Evolutionary conservation across 768 basidiomycete genomes (phyloP).

Genomic region (Macrolepiota dolichaula): DNA sequence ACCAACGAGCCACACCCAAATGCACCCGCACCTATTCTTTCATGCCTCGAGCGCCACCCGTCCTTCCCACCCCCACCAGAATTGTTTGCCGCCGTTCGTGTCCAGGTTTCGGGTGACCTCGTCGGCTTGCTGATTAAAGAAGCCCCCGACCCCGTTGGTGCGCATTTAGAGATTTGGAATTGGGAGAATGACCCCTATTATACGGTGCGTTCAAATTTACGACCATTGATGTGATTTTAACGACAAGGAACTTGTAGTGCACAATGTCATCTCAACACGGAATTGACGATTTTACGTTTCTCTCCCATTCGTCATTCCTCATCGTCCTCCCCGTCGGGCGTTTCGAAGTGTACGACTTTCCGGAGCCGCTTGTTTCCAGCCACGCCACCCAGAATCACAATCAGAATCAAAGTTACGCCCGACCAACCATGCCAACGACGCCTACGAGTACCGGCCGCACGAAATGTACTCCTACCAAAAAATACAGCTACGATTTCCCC

Average conservation of each 20-base stretch:
- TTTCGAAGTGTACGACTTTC: constrained; percentile 49
- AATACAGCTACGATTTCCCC: constrained; percentile 40
- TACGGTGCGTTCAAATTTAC: constrained; percentile 31
- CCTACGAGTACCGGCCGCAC: too few species aligned
- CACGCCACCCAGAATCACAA: too few species aligned
- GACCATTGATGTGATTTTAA: neutral
- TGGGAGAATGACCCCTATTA: constrained; percentile 37
- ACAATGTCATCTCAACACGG: constrained; percentile 35
- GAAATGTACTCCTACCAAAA: constrained; percentile 26
- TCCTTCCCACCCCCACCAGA: constrained; percentile 26
- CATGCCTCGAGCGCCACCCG: constrained; percentile 32
- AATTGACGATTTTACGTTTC: constrained; percentile 53
- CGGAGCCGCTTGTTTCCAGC: constrained; percentile 25
- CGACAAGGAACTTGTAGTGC: constrained; percentile 26
- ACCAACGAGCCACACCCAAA: constrained; percentile 49
- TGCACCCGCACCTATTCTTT: constrained; percentile 34
- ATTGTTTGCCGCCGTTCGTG: constrained; percentile 36
- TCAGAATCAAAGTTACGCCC: too few species aligned
- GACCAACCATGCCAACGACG: too few species aligned
- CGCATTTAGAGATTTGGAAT: constrained; percentile 50
- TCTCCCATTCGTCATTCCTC: constrained; percentile 42
- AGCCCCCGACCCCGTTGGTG: constrained; percentile 34
- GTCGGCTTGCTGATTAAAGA: constrained; percentile 51
- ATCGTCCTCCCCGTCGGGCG: constrained; percentile 42
- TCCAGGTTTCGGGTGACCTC: constrained; percentile 43